Conservation (phyloP, 176 grass and related monocot genomes). For the Pontederia paniculata region DNA sequence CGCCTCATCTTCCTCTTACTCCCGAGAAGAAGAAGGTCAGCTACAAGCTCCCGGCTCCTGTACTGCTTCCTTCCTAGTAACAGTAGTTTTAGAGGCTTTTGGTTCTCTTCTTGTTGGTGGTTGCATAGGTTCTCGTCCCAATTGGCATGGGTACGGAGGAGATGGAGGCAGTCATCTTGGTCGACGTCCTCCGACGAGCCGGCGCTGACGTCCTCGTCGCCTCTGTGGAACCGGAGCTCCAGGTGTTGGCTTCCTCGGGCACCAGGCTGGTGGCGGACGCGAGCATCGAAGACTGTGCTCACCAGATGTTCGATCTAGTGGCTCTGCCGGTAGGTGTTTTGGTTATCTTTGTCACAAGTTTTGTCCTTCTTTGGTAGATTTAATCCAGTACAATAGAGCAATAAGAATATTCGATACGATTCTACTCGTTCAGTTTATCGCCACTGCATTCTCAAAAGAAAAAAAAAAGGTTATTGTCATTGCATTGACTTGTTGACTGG, state of each 20-base stretch:
- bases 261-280: constrained; percentile 54
- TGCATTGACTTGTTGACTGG: too few relatives aligned
- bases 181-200: constrained; percentile 56
- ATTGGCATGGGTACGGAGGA: constrained; percentile 87
- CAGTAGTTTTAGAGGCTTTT: background rate
- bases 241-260: constrained; percentile 60
- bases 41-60: too few relatives aligned
- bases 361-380: background rate
- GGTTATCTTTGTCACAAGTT: background rate
- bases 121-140: constrained; percentile 68
- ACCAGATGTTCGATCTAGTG: constrained; percentile 80
- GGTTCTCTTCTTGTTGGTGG: background rate
- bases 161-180: constrained; percentile 74
- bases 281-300: constrained; percentile 45
- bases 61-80: background rate
- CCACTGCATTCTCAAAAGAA: too few relatives aligned
- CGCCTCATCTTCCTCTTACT: too few relatives aligned
- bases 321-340: constrained; percentile 53
- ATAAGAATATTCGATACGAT: too few relatives aligned
- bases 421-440: too few relatives aligned
- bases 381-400: too few relatives aligned
- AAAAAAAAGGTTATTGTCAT: too few relatives aligned
- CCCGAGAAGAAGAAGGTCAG: too few relatives aligned
- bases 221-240: constrained; percentile 50
- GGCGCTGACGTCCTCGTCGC: constrained; percentile 60